Evolutionary conservation across 1,284 basidiomycete genomes (phyloP).

Genomic region (Leccinum griseonigrum): DNA sequence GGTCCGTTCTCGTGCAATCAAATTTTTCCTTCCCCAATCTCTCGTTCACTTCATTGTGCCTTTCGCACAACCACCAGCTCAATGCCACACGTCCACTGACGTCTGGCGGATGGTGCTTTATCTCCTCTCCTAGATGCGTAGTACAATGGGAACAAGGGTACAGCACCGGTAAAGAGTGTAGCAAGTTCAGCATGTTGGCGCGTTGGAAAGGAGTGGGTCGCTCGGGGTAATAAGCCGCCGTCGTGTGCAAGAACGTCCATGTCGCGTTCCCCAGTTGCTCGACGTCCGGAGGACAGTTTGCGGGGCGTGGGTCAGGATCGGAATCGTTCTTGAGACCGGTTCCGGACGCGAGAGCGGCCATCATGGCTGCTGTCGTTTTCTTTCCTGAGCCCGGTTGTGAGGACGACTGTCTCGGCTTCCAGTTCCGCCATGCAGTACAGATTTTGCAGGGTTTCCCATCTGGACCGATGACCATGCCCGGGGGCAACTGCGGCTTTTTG

Average conservation of each 20-base stretch:
- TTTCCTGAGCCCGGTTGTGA: conserved; percentile 14
- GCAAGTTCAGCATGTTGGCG: conserved; percentile 75
- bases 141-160: conserved; percentile 91
- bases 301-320: conserved; percentile 43
- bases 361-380: conserved; percentile 38
- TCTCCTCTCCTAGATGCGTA: conserved; percentile 70
- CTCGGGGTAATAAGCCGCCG: conserved; percentile 92
- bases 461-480: conserved; percentile 83
- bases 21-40: conserved; percentile 82
- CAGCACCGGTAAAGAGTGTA: conserved; percentile 73
- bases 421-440: conserved; percentile 79
- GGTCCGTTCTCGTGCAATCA: conserved; percentile 75
- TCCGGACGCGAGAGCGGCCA: conserved; percentile 41
- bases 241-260: conserved; percentile 94
- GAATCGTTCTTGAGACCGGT: conserved; percentile 24
- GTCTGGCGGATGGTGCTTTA: conserved; percentile 68
- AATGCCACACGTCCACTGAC: conserved; percentile 66
- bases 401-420: conserved; percentile 46
- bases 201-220: conserved; percentile 69
- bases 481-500: conserved; percentile 40
- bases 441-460: conserved; percentile 95
- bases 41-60: conserved; percentile 89
- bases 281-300: conserved; percentile 84
- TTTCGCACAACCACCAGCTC: conserved; percentile 84
- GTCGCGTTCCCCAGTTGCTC: conserved; percentile 86